phyloP scores from a whole-genome alignment of 2,329 filamentous ascomycete species.

The Colletotrichum liriopes region DNA sequence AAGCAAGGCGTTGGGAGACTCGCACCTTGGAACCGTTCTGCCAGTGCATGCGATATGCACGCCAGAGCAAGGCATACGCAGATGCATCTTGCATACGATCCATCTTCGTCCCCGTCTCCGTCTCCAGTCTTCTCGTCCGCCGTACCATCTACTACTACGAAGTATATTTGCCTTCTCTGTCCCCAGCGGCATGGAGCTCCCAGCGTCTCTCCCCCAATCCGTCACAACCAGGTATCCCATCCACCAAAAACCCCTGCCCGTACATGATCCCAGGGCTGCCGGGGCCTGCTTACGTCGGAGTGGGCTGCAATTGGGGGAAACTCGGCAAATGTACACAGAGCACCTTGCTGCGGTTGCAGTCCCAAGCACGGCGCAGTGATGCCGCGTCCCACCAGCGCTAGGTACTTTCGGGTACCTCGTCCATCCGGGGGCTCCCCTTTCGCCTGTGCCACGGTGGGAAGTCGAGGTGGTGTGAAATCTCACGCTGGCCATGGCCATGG shows the following conservation, averaged over 20 bases:
- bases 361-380: constrained; percentile 6
- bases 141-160: too few relatives aligned
- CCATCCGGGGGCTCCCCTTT: background rate
- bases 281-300: constrained; percentile 14
- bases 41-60: background rate
- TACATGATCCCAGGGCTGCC: constrained; percentile 15
- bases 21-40: background rate
- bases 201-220: background rate
- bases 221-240: background rate
- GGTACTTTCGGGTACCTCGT: constrained; percentile 16
- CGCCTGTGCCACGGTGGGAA: background rate
- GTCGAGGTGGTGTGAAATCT: background rate
- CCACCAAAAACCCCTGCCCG: background rate
- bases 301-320: constrained; percentile 10
- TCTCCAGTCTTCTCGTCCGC: background rate
- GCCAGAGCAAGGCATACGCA: constrained; percentile 11
- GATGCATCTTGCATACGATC: background rate
- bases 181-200: background rate
- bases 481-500: background rate
- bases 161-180: background rate
- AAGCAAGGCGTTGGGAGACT: background rate
- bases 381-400: constrained; percentile 7
- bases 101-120: background rate
- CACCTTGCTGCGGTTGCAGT: background rate
- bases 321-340: constrained; percentile 2